Conservation (phyloP, 1,284 basidiomycete genomes). For the Pseudozyma tsukubaensis region DNA sequence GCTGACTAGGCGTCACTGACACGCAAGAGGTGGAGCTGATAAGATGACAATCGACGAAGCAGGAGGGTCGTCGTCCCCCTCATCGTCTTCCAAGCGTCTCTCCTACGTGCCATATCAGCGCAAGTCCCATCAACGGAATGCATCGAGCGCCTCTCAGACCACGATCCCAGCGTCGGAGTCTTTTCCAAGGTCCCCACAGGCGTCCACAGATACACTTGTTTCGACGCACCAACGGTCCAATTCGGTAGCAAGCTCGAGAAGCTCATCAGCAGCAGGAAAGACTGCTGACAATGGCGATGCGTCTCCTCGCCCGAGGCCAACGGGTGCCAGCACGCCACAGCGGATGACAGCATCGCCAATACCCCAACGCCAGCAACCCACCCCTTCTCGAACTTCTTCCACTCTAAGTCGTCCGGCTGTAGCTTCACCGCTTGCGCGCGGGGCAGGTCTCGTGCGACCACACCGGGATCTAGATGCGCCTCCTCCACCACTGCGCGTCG, state of each 20-base stretch:
- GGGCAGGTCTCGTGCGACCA: slow-evolving; percentile 22
- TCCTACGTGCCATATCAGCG: slow-evolving; percentile 49
- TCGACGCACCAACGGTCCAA: slow-evolving; percentile 7
- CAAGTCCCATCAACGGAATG: slow-evolving; percentile 30
- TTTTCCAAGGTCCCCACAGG: background rate
- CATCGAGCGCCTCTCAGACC: slow-evolving; percentile 25
- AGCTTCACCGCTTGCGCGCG: slow-evolving; percentile 24
- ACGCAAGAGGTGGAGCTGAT: background rate
- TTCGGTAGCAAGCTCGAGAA: background rate
- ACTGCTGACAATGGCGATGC: background rate
- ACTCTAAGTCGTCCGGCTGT: slow-evolving; percentile 19
- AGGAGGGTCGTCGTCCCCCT: slow-evolving; percentile 7
- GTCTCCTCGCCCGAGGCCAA: background rate
- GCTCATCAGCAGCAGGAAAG: slow-evolving; percentile 1
- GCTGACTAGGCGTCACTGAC: background rate
- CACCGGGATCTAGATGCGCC: slow-evolving; percentile 36
- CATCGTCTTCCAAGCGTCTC: slow-evolving; percentile 39
- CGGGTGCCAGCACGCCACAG: slow-evolving; percentile 5
- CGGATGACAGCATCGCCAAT: slow-evolving; percentile 8
- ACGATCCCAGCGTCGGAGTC: background rate
- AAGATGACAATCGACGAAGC: slow-evolving; percentile 21
- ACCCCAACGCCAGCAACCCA: slow-evolving; percentile 11
- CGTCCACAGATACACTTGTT: background rate
- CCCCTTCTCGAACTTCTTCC: slow-evolving; percentile 10
- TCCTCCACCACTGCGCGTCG: slow-evolving; percentile 39